Percentiles rank a stretch among this genome's conserved stretches.
Conservation (phyloP, 2,329 filamentous ascomycete genomes). For the Neonectria ditissima region DNA sequence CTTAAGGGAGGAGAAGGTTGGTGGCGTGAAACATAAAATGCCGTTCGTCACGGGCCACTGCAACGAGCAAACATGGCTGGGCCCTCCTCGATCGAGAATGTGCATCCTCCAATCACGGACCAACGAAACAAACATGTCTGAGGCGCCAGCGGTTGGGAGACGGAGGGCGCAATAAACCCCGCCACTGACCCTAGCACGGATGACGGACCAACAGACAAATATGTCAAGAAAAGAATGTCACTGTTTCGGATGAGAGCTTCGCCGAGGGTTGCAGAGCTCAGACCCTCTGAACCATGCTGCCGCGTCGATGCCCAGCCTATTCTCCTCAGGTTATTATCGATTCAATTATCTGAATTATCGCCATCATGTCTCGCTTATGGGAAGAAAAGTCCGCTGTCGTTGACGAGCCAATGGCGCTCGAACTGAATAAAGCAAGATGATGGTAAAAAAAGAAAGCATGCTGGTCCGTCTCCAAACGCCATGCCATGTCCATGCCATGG, state of each 20-base stretch:
- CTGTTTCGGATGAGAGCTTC: background rate
- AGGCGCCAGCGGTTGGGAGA: background rate
- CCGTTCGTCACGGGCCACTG: background rate
- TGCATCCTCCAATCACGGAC: background rate
- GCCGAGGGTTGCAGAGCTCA: background rate
- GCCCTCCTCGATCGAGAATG: background rate
- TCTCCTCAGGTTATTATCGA: background rate
- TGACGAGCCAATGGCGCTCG: background rate
- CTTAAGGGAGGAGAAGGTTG: background rate
- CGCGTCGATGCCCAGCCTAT: background rate
- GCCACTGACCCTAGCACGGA: background rate
- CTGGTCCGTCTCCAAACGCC: slow-evolving; percentile 17
- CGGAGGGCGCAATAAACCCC: background rate
- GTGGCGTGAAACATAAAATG: background rate
- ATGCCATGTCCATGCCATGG: slow-evolving; percentile 19
- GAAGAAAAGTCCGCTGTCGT: background rate
- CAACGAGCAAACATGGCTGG: background rate
- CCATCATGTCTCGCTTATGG: slow-evolving; percentile 2
- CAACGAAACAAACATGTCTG: background rate
- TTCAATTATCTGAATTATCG: background rate
- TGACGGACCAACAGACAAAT: background rate
- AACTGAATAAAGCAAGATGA: background rate
- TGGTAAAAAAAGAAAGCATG: slow-evolving; percentile 2
- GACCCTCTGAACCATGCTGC: background rate
- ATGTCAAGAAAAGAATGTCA: background rate